Evolutionary conservation across 352 stramenopile genomes (phyloP).

Genomic region (Globisporangium ultimum): DNA sequence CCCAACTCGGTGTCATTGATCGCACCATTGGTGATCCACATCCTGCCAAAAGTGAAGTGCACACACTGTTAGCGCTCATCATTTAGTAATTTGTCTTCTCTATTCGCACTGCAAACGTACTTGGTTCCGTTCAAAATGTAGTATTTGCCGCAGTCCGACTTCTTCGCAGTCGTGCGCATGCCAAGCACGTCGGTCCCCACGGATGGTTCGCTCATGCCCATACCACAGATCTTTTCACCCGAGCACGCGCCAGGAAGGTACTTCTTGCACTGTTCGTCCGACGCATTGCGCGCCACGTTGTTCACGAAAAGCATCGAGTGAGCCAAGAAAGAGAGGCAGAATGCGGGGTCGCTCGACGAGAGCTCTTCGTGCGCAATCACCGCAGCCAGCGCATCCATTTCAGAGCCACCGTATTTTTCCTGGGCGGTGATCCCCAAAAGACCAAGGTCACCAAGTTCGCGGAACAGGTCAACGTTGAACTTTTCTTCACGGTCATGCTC

Average conservation of each 20-base stretch:
- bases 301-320: conserved; percentile 95
- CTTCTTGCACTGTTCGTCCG: conserved; percentile 80
- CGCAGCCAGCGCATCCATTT: conserved; percentile 94
- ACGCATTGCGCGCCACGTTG: conserved; percentile 91
- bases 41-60: conserved; percentile 38
- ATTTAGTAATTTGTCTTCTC: too few species aligned
- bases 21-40: conserved; percentile 99
- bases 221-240: conserved; percentile 95
- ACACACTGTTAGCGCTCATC: neutral
- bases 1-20: conserved; percentile 93
- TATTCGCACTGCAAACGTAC: conserved; percentile 22
- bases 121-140: conserved; percentile 91
- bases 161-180: conserved; percentile 94
- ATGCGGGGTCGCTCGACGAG: conserved; percentile 96
- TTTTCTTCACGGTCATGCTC: conserved; percentile 95
- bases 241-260: conserved; percentile 91
- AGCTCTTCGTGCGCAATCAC: conserved; percentile 96
- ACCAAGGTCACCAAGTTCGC: conserved; percentile 93
- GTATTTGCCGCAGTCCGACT: conserved; percentile 79
- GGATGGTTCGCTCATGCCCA: conserved; percentile 99
- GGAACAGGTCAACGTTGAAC: conserved; percentile 97
- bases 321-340: conserved; percentile 97
- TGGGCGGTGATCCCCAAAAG: conserved; percentile 95
- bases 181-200: conserved; percentile 94
- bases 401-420: conserved; percentile 95